A percentile compares a stretch with the other conserved stretches of the same genome.
phyloP scores from a whole-genome alignment of 2,329 filamentous ascomycete species.

The Beauveria caledonica region DNA sequence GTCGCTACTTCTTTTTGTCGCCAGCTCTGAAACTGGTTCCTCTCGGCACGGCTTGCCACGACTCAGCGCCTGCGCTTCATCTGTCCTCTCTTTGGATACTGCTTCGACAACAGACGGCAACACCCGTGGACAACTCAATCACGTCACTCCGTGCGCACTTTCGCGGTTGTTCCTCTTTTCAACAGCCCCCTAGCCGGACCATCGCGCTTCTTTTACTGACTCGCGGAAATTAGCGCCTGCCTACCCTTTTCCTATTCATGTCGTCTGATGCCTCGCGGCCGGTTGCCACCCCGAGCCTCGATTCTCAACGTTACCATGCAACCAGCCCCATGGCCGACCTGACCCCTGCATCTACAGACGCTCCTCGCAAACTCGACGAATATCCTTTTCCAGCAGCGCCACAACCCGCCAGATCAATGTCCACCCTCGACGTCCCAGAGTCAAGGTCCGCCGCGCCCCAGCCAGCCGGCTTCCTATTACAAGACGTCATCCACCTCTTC shows the following conservation, averaged over 20 bases:
- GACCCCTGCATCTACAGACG: not conserved
- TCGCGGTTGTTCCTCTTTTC: no score
- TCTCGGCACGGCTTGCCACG: not conserved
- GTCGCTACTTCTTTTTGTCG: not conserved
- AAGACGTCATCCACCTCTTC: constrained; percentile 50
- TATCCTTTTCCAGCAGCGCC: not conserved
- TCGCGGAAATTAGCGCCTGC: not conserved
- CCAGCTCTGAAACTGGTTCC: not conserved
- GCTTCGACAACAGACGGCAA: no score
- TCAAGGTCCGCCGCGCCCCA: not conserved
- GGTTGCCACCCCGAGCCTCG: not conserved
- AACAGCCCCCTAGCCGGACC: not conserved
- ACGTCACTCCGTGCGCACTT: no score
- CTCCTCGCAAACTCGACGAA: not conserved
- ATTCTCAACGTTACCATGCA: not conserved
- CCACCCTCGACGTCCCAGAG: not conserved
- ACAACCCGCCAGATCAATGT: not conserved
- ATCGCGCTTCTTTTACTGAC: not conserved
- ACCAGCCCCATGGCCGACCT: not conserved
- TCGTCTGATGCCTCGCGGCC: not conserved
- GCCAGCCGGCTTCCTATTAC: not conserved
- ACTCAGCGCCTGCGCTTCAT: no score
- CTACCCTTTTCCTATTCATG: not conserved
- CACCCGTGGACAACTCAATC: no score
- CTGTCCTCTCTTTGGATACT: no score